Evolutionary conservation across 208 protist genomes (phyloP).

Genomic region (Jaenimonas drosophilae): DNA sequence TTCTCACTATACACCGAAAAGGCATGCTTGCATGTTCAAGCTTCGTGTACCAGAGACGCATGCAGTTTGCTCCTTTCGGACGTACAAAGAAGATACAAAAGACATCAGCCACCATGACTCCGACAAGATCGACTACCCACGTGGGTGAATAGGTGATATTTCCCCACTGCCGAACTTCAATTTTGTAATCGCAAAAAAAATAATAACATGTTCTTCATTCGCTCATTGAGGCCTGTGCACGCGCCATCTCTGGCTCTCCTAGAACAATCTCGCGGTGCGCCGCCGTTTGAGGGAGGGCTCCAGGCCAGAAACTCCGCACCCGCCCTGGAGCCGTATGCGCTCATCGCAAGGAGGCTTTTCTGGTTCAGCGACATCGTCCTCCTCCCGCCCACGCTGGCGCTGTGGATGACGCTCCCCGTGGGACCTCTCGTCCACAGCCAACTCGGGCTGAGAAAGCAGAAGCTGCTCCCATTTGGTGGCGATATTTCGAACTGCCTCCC

Average conservation of each 20-base stretch:
- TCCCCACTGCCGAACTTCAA: no score
- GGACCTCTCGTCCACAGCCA: no score
- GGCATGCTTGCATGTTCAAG: no score
- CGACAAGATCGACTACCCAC: no score
- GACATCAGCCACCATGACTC: no score
- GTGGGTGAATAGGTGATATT: no score
- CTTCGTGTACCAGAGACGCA: no score
- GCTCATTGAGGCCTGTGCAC: no score
- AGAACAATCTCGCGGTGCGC: slow-evolving; percentile 27
- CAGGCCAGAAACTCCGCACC: slow-evolving; percentile 40
- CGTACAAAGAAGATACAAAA: no score
- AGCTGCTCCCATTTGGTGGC: slow-evolving; percentile 27
- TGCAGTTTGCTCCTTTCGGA: no score
- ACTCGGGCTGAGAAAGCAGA: no score
- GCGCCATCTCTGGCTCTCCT: neutral
- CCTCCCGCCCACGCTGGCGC: slow-evolving; percentile 1
- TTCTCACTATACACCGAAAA: no score
- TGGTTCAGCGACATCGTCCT: neutral
- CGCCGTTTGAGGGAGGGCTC: slow-evolving; percentile 32
- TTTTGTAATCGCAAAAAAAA: slow-evolving; percentile 3
- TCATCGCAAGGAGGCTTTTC: slow-evolving; percentile 33
- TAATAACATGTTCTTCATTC: slow-evolving; percentile 1
- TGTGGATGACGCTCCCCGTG: slow-evolving; percentile 8
- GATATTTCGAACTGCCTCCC: slow-evolving; percentile 58
- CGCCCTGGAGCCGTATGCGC: slow-evolving; percentile 37